Evolutionary conservation across 768 basidiomycete genomes (phyloP), one percentile per base, ranked within the genome.

Genomic region (Agaricus bisporus): DNA sequence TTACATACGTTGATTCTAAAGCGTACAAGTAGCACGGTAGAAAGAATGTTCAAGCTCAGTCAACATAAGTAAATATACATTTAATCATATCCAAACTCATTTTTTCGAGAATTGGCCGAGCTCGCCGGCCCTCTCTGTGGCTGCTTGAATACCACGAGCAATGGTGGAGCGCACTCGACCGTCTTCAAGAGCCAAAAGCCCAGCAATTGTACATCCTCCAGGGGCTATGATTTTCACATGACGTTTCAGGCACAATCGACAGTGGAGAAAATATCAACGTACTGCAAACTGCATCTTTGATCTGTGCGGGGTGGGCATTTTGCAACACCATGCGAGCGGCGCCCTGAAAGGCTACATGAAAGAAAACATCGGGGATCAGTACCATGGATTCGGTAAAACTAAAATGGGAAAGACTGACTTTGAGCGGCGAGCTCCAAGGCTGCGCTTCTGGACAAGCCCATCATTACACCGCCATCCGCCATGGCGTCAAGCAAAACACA

Each of bases 381-480:
- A 17, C 29, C 18, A 25, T 18, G 17, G 11, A 8, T 1, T 3
- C 9, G 32, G 17, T 17, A 11, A 36, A 29, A 48, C 14, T 43
- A 17, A 2, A 4, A 22, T 22, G 1, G 4, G 22, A 22, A 22
- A 18, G 5, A 35, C 83, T 62, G 64, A 97, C 95, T 93, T 71
- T 99, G 97, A 42, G 95, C 84, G 46, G 97, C 95, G 48, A 99
- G 72, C 66, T 99, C 97, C 41, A 98, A 70, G 4, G 97, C 94
- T 68, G 98, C 97, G 1, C 84, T 81, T 57, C 97, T 77, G 3
- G 97, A 97, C 48, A 99, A 71, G 28, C 97, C 97, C 97, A 98
- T 98, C 95, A 99, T 98, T 43, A 98, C 97, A 41, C 94, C 97
- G 25, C 97, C 97, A 67, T 98, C 97, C 1, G 93, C 88, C 94